phyloP scores from a whole-genome alignment of 352 stramenopile genomes.

The Pythium folliculosum region DNA sequence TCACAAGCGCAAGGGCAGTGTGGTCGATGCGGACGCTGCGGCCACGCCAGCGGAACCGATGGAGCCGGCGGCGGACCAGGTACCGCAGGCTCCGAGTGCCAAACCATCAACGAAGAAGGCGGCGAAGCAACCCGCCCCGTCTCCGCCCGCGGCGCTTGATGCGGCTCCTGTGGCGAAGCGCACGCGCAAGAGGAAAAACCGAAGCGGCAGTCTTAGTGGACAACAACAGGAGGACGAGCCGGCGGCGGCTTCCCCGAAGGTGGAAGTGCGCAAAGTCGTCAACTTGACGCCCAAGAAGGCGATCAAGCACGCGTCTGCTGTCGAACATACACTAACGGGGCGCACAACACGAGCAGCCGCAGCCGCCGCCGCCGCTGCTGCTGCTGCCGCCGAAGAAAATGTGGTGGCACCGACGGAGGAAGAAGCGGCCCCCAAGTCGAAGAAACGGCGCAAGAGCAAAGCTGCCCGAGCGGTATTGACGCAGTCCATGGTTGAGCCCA shows the following conservation, averaged over 20 bases:
- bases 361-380: constrained; percentile 3
- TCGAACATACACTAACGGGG: neutral
- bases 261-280: neutral
- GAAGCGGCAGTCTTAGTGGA: neutral
- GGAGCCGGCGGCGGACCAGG: neutral
- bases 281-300: neutral
- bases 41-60: neutral
- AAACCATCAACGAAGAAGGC: neutral
- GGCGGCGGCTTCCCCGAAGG: neutral
- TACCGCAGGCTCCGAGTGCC: neutral
- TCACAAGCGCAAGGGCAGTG: constrained; percentile 21
- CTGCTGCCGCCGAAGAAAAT: neutral
- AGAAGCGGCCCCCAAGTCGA: constrained; percentile 21
- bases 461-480: constrained; percentile 1
- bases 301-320: neutral
- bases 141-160: neutral
- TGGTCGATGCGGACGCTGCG: neutral
- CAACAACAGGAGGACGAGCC: neutral
- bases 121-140: neutral
- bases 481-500: neutral
- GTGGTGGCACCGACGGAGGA: neutral
- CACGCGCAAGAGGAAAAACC: constrained; percentile 14
- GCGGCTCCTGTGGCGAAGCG: neutral
- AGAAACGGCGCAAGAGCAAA: constrained; percentile 36
- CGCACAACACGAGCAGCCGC: constrained; percentile 8